These are phyloP conservation scores for Fonsecaea erecta DNA, from an alignment of 2,329 filamentous ascomycete genomes.

Conservation along the genomic window DNA sequence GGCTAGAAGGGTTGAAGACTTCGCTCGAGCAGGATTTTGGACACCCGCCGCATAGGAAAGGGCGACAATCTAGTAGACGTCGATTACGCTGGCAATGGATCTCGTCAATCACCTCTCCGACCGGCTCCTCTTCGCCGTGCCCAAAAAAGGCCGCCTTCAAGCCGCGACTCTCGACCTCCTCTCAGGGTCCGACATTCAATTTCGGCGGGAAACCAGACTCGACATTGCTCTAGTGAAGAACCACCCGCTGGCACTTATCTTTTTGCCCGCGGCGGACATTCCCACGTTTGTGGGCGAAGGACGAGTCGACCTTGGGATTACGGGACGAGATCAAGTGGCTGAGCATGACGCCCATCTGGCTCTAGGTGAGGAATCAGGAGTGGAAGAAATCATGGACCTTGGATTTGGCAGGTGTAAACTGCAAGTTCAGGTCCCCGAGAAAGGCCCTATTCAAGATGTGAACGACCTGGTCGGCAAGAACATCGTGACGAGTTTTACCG, in stretches of 20 bases:
- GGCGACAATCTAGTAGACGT: not conserved
- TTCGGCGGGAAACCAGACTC: slow-evolving; percentile 89
- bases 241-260: slow-evolving; percentile 90
- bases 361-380: slow-evolving; percentile 56
- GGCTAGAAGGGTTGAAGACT: not conserved
- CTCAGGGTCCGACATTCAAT: slow-evolving; percentile 92
- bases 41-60: not conserved
- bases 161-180: slow-evolving; percentile 87
- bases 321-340: slow-evolving; percentile 86
- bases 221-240: slow-evolving; percentile 99
- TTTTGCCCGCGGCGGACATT: slow-evolving; percentile 95
- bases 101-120: slow-evolving; percentile 77
- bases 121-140: slow-evolving; percentile 93
- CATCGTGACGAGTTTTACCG: slow-evolving; percentile 93
- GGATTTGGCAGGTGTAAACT: slow-evolving; percentile 90
- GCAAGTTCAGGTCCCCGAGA: slow-evolving; percentile 94
- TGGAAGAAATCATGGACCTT: slow-evolving; percentile 86
- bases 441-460: slow-evolving; percentile 71
- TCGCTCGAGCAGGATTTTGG: not conserved
- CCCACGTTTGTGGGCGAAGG: slow-evolving; percentile 97
- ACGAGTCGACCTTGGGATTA: slow-evolving; percentile 91
- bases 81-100: slow-evolving; percentile 54
- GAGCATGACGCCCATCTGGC: slow-evolving; percentile 73
- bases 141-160: slow-evolving; percentile 96
- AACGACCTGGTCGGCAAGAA: slow-evolving; percentile 87